phyloP scores from a whole-genome alignment of 768 basidiomycete species.

The Lyophyllum decastes region DNA sequence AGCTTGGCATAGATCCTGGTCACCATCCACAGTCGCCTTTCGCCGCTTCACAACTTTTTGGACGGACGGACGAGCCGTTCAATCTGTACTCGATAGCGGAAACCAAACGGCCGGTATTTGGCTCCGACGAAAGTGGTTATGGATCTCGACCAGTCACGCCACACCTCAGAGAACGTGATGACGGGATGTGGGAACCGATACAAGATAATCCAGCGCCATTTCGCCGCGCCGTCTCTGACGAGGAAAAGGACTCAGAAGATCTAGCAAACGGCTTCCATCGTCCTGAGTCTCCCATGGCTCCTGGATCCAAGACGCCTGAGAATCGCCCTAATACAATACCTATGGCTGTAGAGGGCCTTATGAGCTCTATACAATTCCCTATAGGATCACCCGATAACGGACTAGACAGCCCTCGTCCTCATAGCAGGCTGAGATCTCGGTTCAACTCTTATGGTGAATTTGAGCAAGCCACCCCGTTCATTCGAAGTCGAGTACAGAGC shows the following conservation, averaged over 20 bases:
- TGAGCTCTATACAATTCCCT: constrained; percentile 82
- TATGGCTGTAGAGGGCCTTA: constrained; percentile 50
- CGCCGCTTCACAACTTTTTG: constrained; percentile 82
- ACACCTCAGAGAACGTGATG: constrained; percentile 37
- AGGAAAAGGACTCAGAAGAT: constrained; percentile 63
- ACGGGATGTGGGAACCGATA: constrained; percentile 47
- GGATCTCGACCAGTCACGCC: constrained; percentile 56
- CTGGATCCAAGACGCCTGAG: constrained; percentile 52
- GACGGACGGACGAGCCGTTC: constrained; percentile 75
- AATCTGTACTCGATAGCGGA: constrained; percentile 84
- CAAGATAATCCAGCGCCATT: constrained; percentile 72
- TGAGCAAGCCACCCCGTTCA: constrained; percentile 74
- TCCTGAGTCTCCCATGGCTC: constrained; percentile 43
- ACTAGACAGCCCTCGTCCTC: constrained; percentile 56
- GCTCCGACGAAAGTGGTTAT: constrained; percentile 55
- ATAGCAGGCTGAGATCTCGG: constrained; percentile 54
- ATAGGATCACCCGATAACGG: constrained; percentile 74
- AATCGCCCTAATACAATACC: constrained; percentile 59
- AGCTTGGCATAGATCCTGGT: constrained; percentile 55
- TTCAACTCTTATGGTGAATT: constrained; percentile 75
- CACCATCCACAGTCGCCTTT: constrained; percentile 82
- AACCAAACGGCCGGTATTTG: constrained; percentile 56
- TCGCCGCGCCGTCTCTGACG: constrained; percentile 71
- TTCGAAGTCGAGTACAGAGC: constrained; percentile 84
- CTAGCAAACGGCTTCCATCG: constrained; percentile 40